Conservation (phyloP, 768 basidiomycete genomes). For the Leucosporidium scottii region DNA sequence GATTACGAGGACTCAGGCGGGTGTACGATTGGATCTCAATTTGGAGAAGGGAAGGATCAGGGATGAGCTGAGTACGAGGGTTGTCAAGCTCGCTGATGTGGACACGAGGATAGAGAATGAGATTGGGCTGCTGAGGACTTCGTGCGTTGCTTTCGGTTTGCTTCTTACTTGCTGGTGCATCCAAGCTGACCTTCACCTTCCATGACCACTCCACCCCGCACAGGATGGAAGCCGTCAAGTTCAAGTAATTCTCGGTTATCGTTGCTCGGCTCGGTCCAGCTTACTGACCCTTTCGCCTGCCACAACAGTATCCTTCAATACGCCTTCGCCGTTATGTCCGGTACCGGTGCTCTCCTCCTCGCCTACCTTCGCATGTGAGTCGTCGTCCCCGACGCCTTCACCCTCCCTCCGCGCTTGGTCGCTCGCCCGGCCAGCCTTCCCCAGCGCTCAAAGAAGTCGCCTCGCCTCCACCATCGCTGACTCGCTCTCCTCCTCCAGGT, state of each 20-base stretch:
- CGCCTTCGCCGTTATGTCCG: conserved; percentile 43
- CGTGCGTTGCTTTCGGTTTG: neutral
- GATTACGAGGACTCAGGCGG: conserved; percentile 82
- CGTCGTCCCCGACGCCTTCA: no score
- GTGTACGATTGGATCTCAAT: conserved; percentile 88
- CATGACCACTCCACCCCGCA: neutral
- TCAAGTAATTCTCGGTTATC: conserved; percentile 39
- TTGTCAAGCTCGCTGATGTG: conserved; percentile 94
- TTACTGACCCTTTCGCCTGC: no score
- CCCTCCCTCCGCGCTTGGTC: no score
- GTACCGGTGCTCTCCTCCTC: conserved; percentile 43
- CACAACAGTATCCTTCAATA: conserved; percentile 42
- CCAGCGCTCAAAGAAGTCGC: no score
- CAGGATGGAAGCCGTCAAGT: conserved; percentile 47
- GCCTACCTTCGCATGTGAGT: conserved; percentile 33
- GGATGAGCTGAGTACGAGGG: conserved; percentile 83
- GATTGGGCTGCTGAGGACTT: conserved; percentile 26
- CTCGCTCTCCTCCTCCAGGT: no score
- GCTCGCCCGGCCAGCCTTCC: no score
- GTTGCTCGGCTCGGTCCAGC: neutral
- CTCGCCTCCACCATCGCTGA: no score
- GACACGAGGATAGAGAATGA: conserved; percentile 80
- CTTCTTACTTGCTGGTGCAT: neutral
- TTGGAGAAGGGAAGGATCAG: conserved; percentile 92
- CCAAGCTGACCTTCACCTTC: neutral